These are phyloP conservation scores for Aspergillus steynii DNA, from an alignment of 495 filamentous ascomycete species.

Conservation along the genomic window DNA sequence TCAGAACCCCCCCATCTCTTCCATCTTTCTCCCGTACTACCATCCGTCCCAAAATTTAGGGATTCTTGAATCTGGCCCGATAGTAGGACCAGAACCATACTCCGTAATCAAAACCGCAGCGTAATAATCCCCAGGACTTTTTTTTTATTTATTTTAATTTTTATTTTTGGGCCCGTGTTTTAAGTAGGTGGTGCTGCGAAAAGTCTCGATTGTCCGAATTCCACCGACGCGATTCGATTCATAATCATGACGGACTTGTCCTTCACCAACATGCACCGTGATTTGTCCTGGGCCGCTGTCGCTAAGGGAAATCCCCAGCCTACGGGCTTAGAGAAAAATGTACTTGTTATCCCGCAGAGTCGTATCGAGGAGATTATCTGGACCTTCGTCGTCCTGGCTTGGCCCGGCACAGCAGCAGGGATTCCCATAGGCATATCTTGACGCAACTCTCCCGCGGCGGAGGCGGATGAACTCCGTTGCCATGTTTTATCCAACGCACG, in stretches of 20 bases:
- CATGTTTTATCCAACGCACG: conserved; percentile 10
- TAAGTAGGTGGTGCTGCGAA: too few species aligned
- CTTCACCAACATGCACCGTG: too few species aligned
- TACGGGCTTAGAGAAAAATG: too few species aligned
- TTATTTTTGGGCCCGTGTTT: neutral
- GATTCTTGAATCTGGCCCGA: neutral
- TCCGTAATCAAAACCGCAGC: too few species aligned
- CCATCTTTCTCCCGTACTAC: neutral
- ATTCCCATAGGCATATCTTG: conserved; percentile 7
- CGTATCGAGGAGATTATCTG: neutral
- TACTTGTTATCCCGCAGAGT: neutral
- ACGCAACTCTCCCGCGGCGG: conserved; percentile 14
- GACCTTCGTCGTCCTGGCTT: neutral
- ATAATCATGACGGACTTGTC: neutral
- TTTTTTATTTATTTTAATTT: too few species aligned
- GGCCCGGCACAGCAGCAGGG: neutral
- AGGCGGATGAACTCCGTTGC: conserved; percentile 11
- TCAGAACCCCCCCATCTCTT: too few species aligned
- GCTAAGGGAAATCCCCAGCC: too few species aligned
- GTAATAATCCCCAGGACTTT: too few species aligned
- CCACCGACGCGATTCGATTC: neutral
- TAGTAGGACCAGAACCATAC: neutral
- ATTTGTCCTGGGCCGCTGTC: too few species aligned
- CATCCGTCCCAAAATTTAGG: neutral
- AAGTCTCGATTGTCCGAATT: neutral